Conservation (phyloP, 768 basidiomycete species). For the Leccinum incarnatum region DNA sequence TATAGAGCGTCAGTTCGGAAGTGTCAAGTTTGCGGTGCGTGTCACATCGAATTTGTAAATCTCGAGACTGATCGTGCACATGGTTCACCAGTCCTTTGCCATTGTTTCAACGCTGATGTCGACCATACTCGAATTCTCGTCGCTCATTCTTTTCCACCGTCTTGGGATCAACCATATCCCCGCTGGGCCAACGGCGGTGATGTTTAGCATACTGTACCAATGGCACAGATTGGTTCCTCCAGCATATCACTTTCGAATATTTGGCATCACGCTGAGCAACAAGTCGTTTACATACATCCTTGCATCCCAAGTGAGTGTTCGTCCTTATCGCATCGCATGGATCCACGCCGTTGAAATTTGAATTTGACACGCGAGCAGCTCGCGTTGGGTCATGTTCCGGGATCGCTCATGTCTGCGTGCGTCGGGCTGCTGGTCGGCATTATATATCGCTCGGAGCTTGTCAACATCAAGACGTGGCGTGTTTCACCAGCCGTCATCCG, state of each 20-base stretch:
- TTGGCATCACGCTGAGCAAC: conserved; percentile 71
- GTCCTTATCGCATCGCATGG: background rate
- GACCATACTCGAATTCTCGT: conserved; percentile 63
- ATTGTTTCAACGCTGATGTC: conserved; percentile 63
- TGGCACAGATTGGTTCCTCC: conserved; percentile 75
- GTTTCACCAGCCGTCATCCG: conserved; percentile 57
- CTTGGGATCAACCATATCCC: conserved; percentile 72
- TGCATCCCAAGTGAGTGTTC: conserved; percentile 59
- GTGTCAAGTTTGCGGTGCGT: conserved; percentile 81
- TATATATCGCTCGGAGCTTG: conserved; percentile 80
- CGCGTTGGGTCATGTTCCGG: conserved; percentile 62
- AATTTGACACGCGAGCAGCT: conserved; percentile 44
- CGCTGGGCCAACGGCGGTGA: conserved; percentile 68
- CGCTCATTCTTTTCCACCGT: conserved; percentile 63
- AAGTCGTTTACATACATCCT: conserved; percentile 73
- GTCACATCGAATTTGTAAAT: background rate
- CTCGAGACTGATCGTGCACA: conserved; percentile 1
- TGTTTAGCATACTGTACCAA: conserved; percentile 84
- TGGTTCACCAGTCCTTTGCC: conserved; percentile 65
- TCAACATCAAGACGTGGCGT: conserved; percentile 77
- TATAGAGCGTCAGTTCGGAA: conserved; percentile 85
- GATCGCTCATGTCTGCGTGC: conserved; percentile 57
- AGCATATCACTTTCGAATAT: conserved; percentile 72
- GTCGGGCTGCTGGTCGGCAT: conserved; percentile 71
- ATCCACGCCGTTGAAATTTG: background rate